Percentiles rank a stretch among this genome's conserved stretches.
Evolutionary conservation across 495 filamentous ascomycete genomes (phyloP).

Genomic region (Penicillium subrubescens): DNA sequence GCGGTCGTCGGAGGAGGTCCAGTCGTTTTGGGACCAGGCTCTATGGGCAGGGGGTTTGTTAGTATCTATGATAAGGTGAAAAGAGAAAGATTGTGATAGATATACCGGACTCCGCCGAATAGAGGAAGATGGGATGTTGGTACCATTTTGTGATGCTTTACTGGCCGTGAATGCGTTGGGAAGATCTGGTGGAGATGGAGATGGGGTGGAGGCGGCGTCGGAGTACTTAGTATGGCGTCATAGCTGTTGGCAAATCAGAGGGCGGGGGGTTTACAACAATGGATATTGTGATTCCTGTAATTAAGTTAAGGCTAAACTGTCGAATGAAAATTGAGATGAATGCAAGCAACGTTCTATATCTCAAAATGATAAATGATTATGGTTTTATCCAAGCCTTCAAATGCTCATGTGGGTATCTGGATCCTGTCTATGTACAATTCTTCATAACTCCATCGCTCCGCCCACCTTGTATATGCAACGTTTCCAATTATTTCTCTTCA

Average conservation of each 20-base stretch:
- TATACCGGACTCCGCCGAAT: conserved; percentile 23
- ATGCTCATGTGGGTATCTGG: conserved; percentile 24
- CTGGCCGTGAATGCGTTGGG: not conserved
- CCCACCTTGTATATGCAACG: conserved; percentile 9
- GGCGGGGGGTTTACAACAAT: not conserved
- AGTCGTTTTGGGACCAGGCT: conserved; percentile 55
- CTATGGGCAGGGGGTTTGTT: not conserved
- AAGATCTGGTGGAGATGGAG: not conserved
- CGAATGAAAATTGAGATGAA: not conserved
- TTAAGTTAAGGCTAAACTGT: not conserved
- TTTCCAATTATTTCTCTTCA: conserved; percentile 16
- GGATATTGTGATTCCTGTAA: not conserved
- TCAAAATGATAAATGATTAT: not conserved
- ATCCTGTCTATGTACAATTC: conserved; percentile 29
- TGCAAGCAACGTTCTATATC: not conserved
- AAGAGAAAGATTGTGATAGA: not conserved
- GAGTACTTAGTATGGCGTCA: conserved; percentile 20
- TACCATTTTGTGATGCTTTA: conserved; percentile 16
- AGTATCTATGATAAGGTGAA: not conserved
- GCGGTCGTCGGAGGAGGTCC: conserved; percentile 70
- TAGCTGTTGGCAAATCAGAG: conserved; percentile 7
- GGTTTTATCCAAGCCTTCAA: not conserved
- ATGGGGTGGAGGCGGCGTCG: conserved; percentile 14
- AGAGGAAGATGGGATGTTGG: conserved; percentile 21
- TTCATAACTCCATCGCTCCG: conserved; percentile 14